Percentiles rank a stretch among this genome's conserved stretches.
Conservation (phyloP, 306 rosid species). For the Cicer bijugum region DNA sequence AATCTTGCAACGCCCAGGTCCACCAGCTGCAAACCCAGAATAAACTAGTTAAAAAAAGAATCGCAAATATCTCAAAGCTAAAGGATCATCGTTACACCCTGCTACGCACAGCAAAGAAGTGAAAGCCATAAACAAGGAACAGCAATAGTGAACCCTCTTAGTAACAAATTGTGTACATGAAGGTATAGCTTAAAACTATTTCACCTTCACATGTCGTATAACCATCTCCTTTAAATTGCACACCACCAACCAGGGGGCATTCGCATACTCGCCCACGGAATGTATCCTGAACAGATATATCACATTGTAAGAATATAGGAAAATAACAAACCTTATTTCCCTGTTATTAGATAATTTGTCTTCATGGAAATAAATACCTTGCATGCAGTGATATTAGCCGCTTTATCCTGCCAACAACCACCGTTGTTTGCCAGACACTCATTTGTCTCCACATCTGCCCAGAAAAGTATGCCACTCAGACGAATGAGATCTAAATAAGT, state of each 20-base stretch:
- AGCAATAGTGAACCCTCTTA: constrained; percentile 1
- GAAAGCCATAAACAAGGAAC: constrained; percentile 33
- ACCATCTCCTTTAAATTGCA: constrained; percentile 94
- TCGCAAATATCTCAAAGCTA: constrained; percentile 1
- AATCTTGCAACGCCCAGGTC: constrained; percentile 89
- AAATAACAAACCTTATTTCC: not conserved
- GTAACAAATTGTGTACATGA: constrained; percentile 26
- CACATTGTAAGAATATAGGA: not conserved
- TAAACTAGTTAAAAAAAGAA: constrained; percentile 39
- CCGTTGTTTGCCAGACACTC: constrained; percentile 84
- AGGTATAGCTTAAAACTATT: constrained; percentile 25
- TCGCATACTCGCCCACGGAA: constrained; percentile 95
- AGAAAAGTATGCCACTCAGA: constrained; percentile 32
- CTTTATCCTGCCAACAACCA: constrained; percentile 85
- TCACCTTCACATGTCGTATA: constrained; percentile 80
- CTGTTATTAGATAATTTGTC: constrained; percentile 7
- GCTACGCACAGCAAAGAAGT: constrained; percentile 22
- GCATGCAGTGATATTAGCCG: constrained; percentile 85
- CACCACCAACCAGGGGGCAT: constrained; percentile 90
- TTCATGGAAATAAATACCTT: constrained; percentile 57
- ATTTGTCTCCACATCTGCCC: constrained; percentile 82
- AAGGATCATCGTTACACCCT: constrained; percentile 14
- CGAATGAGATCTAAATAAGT: constrained; percentile 21
- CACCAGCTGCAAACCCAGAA: constrained; percentile 69
- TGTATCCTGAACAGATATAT: constrained; percentile 67